Evolutionary conservation across 129 eudicot genomes (phyloP).

Genomic region (Tanacetum coccineum): DNA sequence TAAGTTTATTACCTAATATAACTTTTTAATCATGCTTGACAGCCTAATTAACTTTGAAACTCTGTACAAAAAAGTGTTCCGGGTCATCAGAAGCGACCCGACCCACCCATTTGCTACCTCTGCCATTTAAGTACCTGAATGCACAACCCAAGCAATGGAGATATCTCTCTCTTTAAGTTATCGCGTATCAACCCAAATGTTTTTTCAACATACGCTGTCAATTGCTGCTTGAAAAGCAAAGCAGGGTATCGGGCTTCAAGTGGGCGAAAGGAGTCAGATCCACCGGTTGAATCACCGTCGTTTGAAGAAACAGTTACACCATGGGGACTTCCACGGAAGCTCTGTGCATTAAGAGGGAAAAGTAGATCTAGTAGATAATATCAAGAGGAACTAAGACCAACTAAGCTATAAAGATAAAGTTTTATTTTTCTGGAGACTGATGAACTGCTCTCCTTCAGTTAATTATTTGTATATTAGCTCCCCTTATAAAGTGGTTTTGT

Average conservation of each 20-base stretch:
- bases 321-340: conserved; percentile 83
- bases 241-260: conserved; percentile 91
- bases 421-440: neutral
- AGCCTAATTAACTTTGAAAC: too few species aligned
- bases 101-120: too few species aligned
- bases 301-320: conserved; percentile 50
- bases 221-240: conserved; percentile 82
- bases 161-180: conserved; percentile 75
- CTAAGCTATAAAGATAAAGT: neutral
- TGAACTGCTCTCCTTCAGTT: neutral
- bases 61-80: too few species aligned
- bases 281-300: conserved; percentile 47
- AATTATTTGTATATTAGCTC: neutral
- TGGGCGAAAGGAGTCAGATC: conserved; percentile 43
- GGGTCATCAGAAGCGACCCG: too few species aligned
- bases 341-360: conserved; percentile 36
- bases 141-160: conserved; percentile 88
- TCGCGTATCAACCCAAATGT: conserved; percentile 84
- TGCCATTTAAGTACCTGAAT: conserved; percentile 58
- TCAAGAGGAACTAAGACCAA: neutral
- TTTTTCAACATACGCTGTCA: conserved; percentile 90
- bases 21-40: too few species aligned
- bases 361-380: neutral
- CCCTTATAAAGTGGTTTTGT: too few species aligned
- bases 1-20: too few species aligned